A percentile compares a stretch with the other conserved stretches of the same genome.
Evolutionary conservation across 768 basidiomycete genomes (phyloP).

Genomic region (Suillus occidentalis): DNA sequence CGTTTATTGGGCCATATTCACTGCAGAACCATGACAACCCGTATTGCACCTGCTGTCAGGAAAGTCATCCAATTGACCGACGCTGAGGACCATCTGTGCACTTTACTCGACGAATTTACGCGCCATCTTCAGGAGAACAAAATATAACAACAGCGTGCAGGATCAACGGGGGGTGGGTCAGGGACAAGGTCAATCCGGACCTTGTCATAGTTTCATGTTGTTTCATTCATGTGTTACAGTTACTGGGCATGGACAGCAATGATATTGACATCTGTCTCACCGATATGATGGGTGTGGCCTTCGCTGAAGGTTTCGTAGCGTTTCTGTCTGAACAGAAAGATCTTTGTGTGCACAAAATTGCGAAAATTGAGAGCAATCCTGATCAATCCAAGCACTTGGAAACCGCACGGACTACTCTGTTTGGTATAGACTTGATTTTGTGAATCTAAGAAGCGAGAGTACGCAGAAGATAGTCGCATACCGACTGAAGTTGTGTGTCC

Average conservation of each 20-base stretch:
- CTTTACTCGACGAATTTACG: slow-evolving; percentile 79
- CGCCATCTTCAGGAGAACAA: slow-evolving; percentile 50
- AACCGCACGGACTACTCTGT: slow-evolving; percentile 82
- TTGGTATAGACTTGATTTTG: slow-evolving; percentile 89
- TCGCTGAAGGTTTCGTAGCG: slow-evolving; percentile 75
- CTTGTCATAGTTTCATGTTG: slow-evolving; percentile 13
- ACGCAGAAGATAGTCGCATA: slow-evolving; percentile 84
- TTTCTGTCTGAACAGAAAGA: slow-evolving; percentile 42
- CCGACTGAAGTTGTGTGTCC: slow-evolving; percentile 78
- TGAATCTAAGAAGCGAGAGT: slow-evolving; percentile 93
- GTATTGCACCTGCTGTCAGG: slow-evolving; percentile 31
- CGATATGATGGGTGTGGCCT: slow-evolving; percentile 86
- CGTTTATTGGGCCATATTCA: slow-evolving; percentile 6
- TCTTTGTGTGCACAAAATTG: slow-evolving; percentile 49
- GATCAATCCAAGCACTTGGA: slow-evolving; percentile 98
- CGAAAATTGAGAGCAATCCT: slow-evolving; percentile 90
- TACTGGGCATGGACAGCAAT: slow-evolving; percentile 77
- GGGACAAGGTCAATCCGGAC: slow-evolving; percentile 79
- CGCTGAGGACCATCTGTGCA: slow-evolving; percentile 68
- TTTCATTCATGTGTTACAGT: slow-evolving; percentile 41
- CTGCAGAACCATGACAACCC: slow-evolving; percentile 31
- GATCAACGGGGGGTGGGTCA: slow-evolving; percentile 97
- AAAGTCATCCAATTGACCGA: slow-evolving; percentile 58
- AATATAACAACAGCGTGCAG: slow-evolving; percentile 68
- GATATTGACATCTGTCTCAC: slow-evolving; percentile 94